Conservation (phyloP, 2,329 filamentous ascomycete genomes). For the Arthrobotrys sphaeroides region DNA sequence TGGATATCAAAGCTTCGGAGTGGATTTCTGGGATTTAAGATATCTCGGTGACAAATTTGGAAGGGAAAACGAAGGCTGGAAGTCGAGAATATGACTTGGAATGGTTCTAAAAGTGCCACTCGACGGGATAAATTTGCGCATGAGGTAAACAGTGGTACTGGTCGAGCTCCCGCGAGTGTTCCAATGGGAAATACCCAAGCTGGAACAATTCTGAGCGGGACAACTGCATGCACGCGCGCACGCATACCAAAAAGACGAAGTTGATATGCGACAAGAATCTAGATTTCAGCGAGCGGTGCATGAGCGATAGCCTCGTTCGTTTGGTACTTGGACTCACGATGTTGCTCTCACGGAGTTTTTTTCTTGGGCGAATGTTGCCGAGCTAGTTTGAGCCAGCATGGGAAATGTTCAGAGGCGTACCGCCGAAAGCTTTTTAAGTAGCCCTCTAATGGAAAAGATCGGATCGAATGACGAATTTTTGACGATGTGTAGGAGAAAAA, state of each 20-base stretch:
- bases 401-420: too few relatives aligned
- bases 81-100: not conserved
- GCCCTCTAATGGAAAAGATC: conserved; percentile 17
- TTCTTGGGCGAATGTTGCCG: not conserved
- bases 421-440: not conserved
- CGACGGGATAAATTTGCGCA: not conserved
- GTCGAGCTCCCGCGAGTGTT: not conserved
- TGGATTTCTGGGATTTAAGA: not conserved
- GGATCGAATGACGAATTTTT: conserved; percentile 18
- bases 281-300: not conserved
- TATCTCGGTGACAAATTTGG: conserved; percentile 15
- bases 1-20: not conserved
- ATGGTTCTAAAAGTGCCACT: not conserved
- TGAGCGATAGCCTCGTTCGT: not conserved
- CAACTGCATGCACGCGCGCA: not conserved
- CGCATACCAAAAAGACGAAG: not conserved
- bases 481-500: not conserved
- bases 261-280: not conserved
- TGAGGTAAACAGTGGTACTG: not conserved
- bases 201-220: not conserved
- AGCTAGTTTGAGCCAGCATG: not conserved
- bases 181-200: not conserved
- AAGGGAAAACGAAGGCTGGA: not conserved
- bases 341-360: not conserved
- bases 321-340: not conserved